Percentiles rank a stretch among this genome's conserved stretches.
Conservation (phyloP, 2,329 filamentous ascomycete species). For the Dothideomycetes sp. region DNA sequence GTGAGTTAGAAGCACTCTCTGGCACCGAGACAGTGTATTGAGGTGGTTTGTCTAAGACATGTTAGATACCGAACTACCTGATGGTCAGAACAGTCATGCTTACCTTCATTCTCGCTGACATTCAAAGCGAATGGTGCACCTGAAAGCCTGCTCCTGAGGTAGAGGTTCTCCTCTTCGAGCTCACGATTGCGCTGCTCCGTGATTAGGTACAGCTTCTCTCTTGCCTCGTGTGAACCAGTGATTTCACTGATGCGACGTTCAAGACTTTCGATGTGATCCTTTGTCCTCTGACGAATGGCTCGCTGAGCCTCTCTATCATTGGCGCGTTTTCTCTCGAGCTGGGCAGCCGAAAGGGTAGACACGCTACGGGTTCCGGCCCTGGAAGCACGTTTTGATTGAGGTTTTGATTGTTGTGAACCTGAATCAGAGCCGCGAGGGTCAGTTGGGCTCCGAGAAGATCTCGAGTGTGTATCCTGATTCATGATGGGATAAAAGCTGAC, state of each 20-base stretch:
- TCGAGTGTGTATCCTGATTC: constrained; percentile 16
- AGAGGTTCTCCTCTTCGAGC: constrained; percentile 47
- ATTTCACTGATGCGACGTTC: constrained; percentile 47
- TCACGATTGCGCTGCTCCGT: constrained; percentile 45
- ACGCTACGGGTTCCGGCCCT: constrained; percentile 50
- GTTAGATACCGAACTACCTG: not conserved
- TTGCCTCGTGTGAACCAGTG: constrained; percentile 38
- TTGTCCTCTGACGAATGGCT: constrained; percentile 50
- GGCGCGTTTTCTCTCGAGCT: constrained; percentile 50
- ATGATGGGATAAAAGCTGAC: too few species aligned
- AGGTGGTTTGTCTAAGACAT: constrained; percentile 8
- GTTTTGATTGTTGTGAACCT: constrained; percentile 16
- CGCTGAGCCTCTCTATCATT: constrained; percentile 53
- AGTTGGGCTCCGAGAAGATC: constrained; percentile 13
- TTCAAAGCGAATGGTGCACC: constrained; percentile 30
- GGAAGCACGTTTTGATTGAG: constrained; percentile 36
- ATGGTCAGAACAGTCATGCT: not conserved
- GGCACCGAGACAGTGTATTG: constrained; percentile 7
- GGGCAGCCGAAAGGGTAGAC: constrained; percentile 47
- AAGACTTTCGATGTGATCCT: constrained; percentile 50
- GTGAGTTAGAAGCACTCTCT: constrained; percentile 3
- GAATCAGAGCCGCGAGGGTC: constrained; percentile 15
- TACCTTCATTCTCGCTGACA: constrained; percentile 9
- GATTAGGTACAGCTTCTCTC: constrained; percentile 38
- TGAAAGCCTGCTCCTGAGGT: constrained; percentile 41